phyloP scores from a whole-genome alignment of 371 early-diverging fungal species.

The Mortierella polycephala region DNA sequence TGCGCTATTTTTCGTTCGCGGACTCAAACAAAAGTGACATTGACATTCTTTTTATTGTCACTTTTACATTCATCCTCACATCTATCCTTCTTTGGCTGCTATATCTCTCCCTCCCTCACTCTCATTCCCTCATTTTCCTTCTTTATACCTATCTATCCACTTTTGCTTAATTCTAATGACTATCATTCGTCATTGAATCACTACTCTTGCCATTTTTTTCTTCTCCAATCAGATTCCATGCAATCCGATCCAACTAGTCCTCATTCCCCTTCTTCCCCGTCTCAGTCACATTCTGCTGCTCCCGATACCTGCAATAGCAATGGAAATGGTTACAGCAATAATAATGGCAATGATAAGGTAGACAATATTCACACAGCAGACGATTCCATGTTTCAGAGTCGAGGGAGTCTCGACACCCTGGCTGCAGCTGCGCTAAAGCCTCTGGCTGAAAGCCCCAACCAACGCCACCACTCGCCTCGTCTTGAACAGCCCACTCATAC shows the following conservation, averaged over 20 bases:
- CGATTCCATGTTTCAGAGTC: constrained; percentile 15
- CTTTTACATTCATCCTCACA: background rate
- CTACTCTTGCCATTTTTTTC: background rate
- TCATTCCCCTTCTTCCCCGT: background rate
- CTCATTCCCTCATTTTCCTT: background rate
- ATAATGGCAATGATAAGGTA: background rate
- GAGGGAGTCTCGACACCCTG: constrained; percentile 43
- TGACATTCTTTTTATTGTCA: constrained; percentile 1
- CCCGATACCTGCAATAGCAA: too few species aligned
- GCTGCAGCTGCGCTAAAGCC: constrained; percentile 50
- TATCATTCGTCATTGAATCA: background rate
- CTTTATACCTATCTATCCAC: background rate
- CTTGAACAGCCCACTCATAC: background rate
- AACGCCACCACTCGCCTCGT: constrained; percentile 6
- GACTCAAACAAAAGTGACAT: background rate
- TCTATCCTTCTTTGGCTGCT: background rate
- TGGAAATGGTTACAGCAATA: background rate
- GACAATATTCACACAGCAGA: background rate
- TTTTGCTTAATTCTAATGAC: background rate
- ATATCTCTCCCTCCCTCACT: background rate
- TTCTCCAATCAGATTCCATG: too few species aligned
- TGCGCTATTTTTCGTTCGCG: background rate
- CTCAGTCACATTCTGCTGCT: background rate
- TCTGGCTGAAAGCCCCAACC: constrained; percentile 7
- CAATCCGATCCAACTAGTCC: background rate